phyloP scores from a whole-genome alignment of 768 basidiomycete species.

The Pulveroboletus sp. region DNA sequence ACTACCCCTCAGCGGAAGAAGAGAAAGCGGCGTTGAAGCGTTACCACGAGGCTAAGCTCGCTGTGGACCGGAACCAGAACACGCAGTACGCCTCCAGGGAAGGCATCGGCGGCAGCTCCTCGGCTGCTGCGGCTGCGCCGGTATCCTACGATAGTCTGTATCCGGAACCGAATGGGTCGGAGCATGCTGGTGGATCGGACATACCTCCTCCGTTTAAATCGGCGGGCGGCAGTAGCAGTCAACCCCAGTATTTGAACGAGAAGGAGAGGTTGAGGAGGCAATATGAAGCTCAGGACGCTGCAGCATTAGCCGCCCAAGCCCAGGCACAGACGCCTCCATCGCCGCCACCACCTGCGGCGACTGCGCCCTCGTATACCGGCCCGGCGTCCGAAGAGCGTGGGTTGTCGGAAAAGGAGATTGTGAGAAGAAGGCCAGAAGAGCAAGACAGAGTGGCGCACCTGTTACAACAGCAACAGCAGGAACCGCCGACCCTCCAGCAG shows the following conservation, averaged over 20 bases:
- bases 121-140: conserved; percentile 35
- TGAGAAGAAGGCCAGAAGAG: conserved; percentile 53
- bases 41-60: conserved; percentile 68
- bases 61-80: conserved; percentile 59
- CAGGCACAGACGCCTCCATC: conserved; percentile 15
- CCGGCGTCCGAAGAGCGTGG: conserved; percentile 24
- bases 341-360: conserved; percentile 15
- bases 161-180: conserved; percentile 35
- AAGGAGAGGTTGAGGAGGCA: conserved; percentile 65
- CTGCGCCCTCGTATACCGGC: conserved; percentile 22
- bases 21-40: conserved; percentile 68
- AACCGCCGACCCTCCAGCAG: conserved; percentile 11
- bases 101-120: conserved; percentile 16
- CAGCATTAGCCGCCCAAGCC: conserved; percentile 33
- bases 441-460: conserved; percentile 43
- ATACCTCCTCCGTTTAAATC: conserved; percentile 55
- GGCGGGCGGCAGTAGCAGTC: conserved; percentile 32
- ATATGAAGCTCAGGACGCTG: conserved; percentile 66
- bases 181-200: conserved; percentile 26
- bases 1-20: conserved; percentile 61
- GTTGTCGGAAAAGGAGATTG: conserved; percentile 52
- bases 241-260: conserved; percentile 46
- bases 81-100: conserved; percentile 24
- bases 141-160: conserved; percentile 63
- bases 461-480: conserved; percentile 13